Conservation (phyloP, 345 rosid genomes). For the Lenwebbia sp. region DNA sequence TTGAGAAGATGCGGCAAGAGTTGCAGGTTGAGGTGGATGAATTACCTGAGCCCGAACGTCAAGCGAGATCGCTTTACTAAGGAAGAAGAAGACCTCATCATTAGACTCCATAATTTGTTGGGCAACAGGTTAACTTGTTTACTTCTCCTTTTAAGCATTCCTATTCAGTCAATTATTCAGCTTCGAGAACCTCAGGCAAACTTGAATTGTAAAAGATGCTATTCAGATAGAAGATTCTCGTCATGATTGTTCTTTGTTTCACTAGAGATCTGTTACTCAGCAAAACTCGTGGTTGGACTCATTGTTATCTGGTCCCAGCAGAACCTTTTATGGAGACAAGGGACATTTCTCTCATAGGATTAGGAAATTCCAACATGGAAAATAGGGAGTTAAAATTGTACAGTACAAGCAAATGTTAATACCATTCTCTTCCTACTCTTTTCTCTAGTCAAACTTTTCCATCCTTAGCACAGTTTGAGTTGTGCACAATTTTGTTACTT, state of each 20-base stretch:
- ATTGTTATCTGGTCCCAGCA: background rate
- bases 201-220: background rate
- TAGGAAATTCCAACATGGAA: background rate
- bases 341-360: background rate
- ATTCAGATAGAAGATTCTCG: background rate
- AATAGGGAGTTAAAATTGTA: background rate
- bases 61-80: background rate
- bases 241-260: background rate
- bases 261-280: background rate
- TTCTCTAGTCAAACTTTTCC: background rate
- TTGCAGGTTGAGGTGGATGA: constrained; percentile 24
- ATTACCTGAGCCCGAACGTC: background rate
- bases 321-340: background rate
- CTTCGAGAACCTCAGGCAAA: constrained; percentile 39
- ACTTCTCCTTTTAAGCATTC: constrained; percentile 29
- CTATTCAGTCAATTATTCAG: constrained; percentile 25
- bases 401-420: background rate
- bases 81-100: background rate
- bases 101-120: constrained; percentile 13
- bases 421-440: background rate
- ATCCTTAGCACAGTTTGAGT: background rate
- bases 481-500: constrained; percentile 11
- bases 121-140: constrained; percentile 41
- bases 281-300: background rate
- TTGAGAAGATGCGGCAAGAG: constrained; percentile 64